Evolutionary conservation across 345 rosid genomes (phyloP), one percentile per base, ranked within the genome.

Genomic region (Lepidium sativum): DNA sequence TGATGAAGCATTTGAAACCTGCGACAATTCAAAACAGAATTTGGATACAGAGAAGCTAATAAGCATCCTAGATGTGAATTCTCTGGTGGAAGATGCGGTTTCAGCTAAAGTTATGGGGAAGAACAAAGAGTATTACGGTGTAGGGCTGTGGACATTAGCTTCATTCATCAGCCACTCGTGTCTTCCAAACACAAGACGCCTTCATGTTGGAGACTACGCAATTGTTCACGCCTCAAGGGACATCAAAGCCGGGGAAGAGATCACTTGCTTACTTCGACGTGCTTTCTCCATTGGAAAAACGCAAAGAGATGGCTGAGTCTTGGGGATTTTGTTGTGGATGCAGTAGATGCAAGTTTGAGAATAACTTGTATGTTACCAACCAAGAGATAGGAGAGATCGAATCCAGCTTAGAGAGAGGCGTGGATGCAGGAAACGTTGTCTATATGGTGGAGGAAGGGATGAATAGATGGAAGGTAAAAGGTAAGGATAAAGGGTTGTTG

Each of bases 131-230:
- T 86, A 75, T 56, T 81, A 87, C 62, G 94, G 97, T 29, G 80
- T 87, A 32, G 98, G 97, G 50, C 60, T 92, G 32, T 89, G 97
- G 97, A 5, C 80, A 2, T 54, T 83, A 34, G 77, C 96, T 63
- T 87, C 97, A 20, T 89, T 92, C 77, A 74, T 87, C 32, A 92
- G 89, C 83, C 97, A 89, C 72, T 86, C 97, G 10, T 89, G 96
- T 53, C 38, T 69, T 34, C 88, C 96, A 4, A 92, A 89, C 18
- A 79, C 87, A 2, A 83, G 97, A 57, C 82, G 91, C 8, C 25
- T 86, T 12, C 98, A 92, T 33, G 80, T 87, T n/a, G 96, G 96
- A 32, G 87, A 92, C 29, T 67, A 76, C 42, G 62, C 79, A 0
- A 54, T 87, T 21, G 86, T 89, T 44, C 89, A 82, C 70, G 87